phyloP scores from a whole-genome alignment of 768 basidiomycete genomes.

The Auricularia sp. region DNA sequence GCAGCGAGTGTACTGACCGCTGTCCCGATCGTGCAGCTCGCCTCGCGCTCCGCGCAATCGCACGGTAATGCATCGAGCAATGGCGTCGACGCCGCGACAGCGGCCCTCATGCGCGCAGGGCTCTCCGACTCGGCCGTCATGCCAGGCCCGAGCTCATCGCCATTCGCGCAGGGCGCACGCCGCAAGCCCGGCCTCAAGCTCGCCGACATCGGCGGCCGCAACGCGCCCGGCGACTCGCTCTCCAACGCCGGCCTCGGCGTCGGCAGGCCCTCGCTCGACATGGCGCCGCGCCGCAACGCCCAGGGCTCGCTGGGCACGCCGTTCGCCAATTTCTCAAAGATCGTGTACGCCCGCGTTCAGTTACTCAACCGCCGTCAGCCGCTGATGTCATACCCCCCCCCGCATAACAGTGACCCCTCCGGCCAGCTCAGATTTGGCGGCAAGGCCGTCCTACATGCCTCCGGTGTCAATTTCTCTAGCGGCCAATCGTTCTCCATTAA shows the following conservation, averaged over 20 bases:
- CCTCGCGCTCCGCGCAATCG: slow-evolving; percentile 9
- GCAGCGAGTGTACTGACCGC: slow-evolving; percentile 10
- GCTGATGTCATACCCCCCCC: background rate
- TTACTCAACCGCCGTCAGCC: background rate
- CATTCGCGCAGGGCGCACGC: slow-evolving; percentile 20
- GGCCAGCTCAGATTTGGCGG: slow-evolving; percentile 90
- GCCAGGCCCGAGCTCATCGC: background rate
- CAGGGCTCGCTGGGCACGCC: slow-evolving; percentile 50
- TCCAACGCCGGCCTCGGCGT: slow-evolving; percentile 61
- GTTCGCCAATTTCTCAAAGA: slow-evolving; percentile 87
- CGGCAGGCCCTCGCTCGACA: slow-evolving; percentile 43
- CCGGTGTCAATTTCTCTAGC: slow-evolving; percentile 81
- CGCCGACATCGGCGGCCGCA: slow-evolving; percentile 40
- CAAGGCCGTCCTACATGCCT: slow-evolving; percentile 85
- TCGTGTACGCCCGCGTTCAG: slow-evolving; percentile 55
- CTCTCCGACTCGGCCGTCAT: slow-evolving; percentile 14
- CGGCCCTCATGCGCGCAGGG: slow-evolving; percentile 29
- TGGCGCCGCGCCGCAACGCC: slow-evolving; percentile 5
- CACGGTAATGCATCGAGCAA: background rate
- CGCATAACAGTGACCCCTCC: slow-evolving; percentile 67
- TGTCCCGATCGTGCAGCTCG: slow-evolving; percentile 30
- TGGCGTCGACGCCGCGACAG: slow-evolving; percentile 29
- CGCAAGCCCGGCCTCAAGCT: slow-evolving; percentile 49
- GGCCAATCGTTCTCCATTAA: slow-evolving; percentile 89
- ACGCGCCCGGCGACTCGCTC: slow-evolving; percentile 36